Base-by-base conservation (phyloP, 345 rosid genomes). In the Populus alba region DNA sequence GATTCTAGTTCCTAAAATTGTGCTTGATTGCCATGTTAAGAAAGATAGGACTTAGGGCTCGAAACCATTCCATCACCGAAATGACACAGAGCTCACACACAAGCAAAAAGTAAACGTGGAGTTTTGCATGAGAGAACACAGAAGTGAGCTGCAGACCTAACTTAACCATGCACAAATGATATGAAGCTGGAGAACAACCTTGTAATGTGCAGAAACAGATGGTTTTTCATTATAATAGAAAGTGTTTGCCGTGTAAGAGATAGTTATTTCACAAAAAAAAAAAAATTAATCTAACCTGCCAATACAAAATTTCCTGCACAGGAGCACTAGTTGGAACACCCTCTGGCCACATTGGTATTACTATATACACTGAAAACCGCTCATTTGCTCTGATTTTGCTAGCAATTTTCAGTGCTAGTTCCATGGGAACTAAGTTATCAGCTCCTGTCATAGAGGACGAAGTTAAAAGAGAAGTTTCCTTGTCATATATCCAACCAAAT, bases 341-440 rank as follows among this genome's bases (percentile, higher is more conserved):
- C 83, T 92, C 91, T 53, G 96, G 92, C 91, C 91, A 92, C 92
- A 90, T 87, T 1, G 91, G 96, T 61, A 92, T 86, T 74, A 90
- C 89, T 62, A 89, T 33, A 78, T 89, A 89, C 33, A 87, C 94
- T 0, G 89, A 68, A 66, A 92, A 92, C 12, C 74, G 86, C 83
- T 92, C 89, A 27, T 87, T 78, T 61, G 83, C 87, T 6, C 79
- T 83, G 43, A 92, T 89, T 86, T 92, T 92, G 78, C 87, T 83
- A 0, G 83, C 85, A 31, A 92, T 85, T 82, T 91, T 91, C 86
- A 91, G 73, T 18, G 96, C 92, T 73, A 91, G 41, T 76, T 91
- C 96, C 85, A 90, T 87, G 1, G 93, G 96, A 25, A 91, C 73
- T 68, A 91, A 83, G 82, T 91, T 90, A 70, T 90, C 89, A 12